Percentiles rank a stretch among this genome's conserved stretches.
phyloP scores from a whole-genome alignment of 1,284 basidiomycete species.

The Puccinia coronata region DNA sequence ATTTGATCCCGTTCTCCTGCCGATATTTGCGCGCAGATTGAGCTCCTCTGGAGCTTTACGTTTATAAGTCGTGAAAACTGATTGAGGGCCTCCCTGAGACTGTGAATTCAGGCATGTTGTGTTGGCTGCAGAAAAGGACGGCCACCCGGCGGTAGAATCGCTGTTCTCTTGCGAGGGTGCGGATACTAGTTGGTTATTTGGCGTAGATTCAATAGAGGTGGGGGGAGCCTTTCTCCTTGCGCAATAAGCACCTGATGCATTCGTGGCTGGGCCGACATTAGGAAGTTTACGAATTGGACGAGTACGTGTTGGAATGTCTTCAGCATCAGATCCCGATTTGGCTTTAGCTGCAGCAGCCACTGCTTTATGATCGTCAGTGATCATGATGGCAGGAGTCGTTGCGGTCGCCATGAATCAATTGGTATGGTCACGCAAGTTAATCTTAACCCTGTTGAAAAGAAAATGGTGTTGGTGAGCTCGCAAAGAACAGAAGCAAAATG shows the following conservation, averaged over 20 bases:
- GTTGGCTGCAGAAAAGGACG: background rate
- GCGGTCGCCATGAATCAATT: slow-evolving; percentile 82
- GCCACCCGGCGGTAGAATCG: background rate
- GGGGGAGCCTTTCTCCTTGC: slow-evolving; percentile 55
- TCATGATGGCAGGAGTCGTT: slow-evolving; percentile 89
- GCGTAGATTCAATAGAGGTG: background rate
- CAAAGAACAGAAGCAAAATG: background rate
- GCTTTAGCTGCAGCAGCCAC: slow-evolving; percentile 61
- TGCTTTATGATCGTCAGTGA: slow-evolving; percentile 96
- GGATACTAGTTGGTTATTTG: background rate
- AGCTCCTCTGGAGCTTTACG: slow-evolving; percentile 43
- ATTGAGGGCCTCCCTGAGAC: background rate
- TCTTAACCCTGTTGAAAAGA: slow-evolving; percentile 68
- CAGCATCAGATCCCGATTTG: slow-evolving; percentile 45
- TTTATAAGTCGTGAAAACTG: slow-evolving; percentile 20
- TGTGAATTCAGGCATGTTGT: background rate
- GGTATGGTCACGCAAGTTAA: slow-evolving; percentile 78
- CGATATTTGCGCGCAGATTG: slow-evolving; percentile 22
- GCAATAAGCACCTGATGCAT: slow-evolving; percentile 50
- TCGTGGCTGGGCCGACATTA: slow-evolving; percentile 50
- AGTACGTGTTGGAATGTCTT: slow-evolving; percentile 18
- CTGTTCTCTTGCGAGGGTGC: background rate
- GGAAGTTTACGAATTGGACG: slow-evolving; percentile 46
- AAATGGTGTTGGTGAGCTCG: slow-evolving; percentile 3
- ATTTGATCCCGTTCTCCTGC: slow-evolving; percentile 22